phyloP scores from a whole-genome alignment of 2,329 filamentous ascomycete species.

The Thielaviopsis cerberus region DNA sequence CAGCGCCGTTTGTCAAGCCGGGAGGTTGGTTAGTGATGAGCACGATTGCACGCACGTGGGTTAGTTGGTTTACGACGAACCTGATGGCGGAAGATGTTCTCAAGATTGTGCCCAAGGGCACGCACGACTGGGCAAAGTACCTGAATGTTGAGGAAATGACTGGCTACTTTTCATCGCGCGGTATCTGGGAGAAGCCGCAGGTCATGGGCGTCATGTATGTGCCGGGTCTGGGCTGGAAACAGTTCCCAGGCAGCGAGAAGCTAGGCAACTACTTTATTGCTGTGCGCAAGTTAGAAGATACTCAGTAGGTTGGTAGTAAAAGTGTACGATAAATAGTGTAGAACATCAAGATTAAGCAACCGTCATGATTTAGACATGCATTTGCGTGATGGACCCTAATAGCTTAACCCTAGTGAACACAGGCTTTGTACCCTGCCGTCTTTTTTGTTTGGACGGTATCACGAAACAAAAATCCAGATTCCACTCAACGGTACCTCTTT shows the following conservation, averaged over 20 bases:
- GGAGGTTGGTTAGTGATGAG: constrained; percentile 86
- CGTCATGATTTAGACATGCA: background rate
- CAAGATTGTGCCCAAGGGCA: constrained; percentile 75
- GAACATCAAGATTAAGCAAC: background rate
- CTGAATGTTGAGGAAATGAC: constrained; percentile 68
- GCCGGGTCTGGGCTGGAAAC: constrained; percentile 76
- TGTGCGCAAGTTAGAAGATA: constrained; percentile 32
- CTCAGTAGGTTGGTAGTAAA: background rate
- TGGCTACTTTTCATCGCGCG: constrained; percentile 31
- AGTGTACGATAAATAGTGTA: constrained; percentile 1
- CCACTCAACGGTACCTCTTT: background rate
- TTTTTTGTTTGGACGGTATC: background rate
- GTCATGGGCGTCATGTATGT: constrained; percentile 78
- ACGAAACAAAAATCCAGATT: background rate
- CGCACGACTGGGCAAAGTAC: constrained; percentile 94
- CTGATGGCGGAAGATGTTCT: constrained; percentile 75
- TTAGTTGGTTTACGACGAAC: constrained; percentile 83
- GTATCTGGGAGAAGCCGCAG: constrained; percentile 39
- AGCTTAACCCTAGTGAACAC: background rate
- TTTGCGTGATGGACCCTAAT: too few species aligned
- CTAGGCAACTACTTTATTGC: constrained; percentile 95
- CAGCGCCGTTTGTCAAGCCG: constrained; percentile 60
- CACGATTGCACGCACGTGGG: constrained; percentile 79
- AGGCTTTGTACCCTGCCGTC: background rate
- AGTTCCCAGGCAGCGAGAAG: constrained; percentile 61